Evolutionary conservation across 257 asterid species (phyloP), one percentile per base, ranked within the genome.

Genomic region (Rehmannia glutinosa): DNA sequence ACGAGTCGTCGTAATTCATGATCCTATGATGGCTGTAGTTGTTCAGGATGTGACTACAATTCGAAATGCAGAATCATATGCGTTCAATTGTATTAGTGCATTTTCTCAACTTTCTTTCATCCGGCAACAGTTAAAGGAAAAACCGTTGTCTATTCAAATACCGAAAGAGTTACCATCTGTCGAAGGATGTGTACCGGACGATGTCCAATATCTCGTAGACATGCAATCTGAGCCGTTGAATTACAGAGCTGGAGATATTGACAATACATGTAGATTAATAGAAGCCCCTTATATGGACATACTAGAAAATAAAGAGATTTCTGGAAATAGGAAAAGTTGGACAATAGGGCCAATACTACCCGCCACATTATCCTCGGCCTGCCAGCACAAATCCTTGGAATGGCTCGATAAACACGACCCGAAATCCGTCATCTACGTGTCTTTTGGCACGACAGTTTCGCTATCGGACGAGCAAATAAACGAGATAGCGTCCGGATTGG

Each of bases 311-410:
- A 77, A 73, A 13, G 73, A 17, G 19, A 63, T 23, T 6, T 4
- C 8, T 2, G 73, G 21, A 36, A 62, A 60, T 20, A 49, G 78
- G 61, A 79, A 82, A 20, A 51, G 49, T 9, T 82, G 82, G 81
- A 84, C 87, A 7, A 62, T 82, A 7, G 84, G 84, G 46, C 84
- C 87, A 12, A 73, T 73, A 30, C n/a, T n/a, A n/a, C n/a, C n/a
- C n/a, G n/a, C n/a, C n/a, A n/a, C n/a, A n/a, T n/a, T n/a, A n/a
- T n/a, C n/a, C n/a, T n/a, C n/a, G n/a, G n/a, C n/a, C n/a, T n/a
- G n/a, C n/a, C n/a, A n/a, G n/a, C n/a, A n/a, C 59, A n/a, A 47
- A 32, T 76, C 77, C 64, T 64, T 80, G 13, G 58, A 41, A 7
- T 80, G 85, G 85, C 82, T 80, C 10, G 81, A 81, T 32, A 64